Percentiles rank a stretch among this genome's conserved stretches.
Conservation (phyloP, 805 yeast species). For the Saccharomyces mikatae region DNA sequence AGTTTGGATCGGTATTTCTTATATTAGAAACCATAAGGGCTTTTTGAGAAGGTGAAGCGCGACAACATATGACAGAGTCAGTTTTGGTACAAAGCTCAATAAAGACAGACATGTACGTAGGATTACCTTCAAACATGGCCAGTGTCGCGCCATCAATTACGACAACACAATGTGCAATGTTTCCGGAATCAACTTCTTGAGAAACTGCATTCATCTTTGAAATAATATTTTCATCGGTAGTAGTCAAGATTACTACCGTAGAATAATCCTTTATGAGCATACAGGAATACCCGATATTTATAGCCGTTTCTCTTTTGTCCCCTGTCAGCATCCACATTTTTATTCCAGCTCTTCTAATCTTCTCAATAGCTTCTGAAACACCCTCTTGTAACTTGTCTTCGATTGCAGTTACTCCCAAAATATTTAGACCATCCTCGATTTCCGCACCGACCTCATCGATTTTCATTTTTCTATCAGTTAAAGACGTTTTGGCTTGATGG, state of each 20-base stretch:
- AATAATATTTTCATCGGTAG: conserved; percentile 49
- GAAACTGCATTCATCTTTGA: conserved; percentile 69
- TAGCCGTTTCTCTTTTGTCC: conserved; percentile 95
- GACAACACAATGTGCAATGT: conserved; percentile 87
- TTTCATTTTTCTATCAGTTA: conserved; percentile 54
- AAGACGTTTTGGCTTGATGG: conserved; percentile 67
- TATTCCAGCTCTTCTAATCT: conserved; percentile 85
- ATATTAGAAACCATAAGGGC: conserved; percentile 80
- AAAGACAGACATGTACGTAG: conserved; percentile 63
- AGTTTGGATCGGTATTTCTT: conserved; percentile 53
- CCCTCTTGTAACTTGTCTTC: conserved; percentile 96
- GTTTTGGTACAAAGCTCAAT: conserved; percentile 78
- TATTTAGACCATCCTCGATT: conserved; percentile 59
- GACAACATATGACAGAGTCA: conserved; percentile 87
- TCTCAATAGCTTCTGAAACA: conserved; percentile 92
- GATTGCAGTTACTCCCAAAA: conserved; percentile 91
- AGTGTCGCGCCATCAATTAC: conserved; percentile 93
- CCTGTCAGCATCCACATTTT: conserved; percentile 98
- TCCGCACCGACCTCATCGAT: conserved; percentile 66
- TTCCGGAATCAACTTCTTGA: conserved; percentile 60
- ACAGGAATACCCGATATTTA: conserved; percentile 93
- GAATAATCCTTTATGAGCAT: conserved; percentile 88
- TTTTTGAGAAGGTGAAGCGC: conserved; percentile 96
- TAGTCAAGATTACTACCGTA: conserved; percentile 64
- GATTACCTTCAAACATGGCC: conserved; percentile 61